These are phyloP conservation scores for Closterium sp. DNA, from an alignment of 139 green algal species.

Conservation along the genomic window DNA sequence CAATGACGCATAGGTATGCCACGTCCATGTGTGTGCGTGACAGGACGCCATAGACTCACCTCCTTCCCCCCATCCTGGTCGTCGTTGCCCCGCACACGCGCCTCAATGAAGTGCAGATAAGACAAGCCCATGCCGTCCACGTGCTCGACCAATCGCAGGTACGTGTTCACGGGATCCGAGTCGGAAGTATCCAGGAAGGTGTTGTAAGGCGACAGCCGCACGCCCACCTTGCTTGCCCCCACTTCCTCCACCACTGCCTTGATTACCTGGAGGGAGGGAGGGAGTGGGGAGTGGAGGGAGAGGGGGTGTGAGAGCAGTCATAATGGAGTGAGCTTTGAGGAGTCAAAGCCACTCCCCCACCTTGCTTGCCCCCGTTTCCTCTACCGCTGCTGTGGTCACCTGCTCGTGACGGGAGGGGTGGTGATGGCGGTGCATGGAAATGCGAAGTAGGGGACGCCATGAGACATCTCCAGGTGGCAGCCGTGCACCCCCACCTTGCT, in stretches of 20 bases:
- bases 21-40: too few relatives aligned
- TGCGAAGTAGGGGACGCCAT: too few relatives aligned
- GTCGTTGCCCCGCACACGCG: conserved; percentile 51
- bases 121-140: conserved; percentile 63
- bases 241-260: conserved; percentile 54
- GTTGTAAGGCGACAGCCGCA: conserved; percentile 73
- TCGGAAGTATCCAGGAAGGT: conserved; percentile 54
- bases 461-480: too few relatives aligned
- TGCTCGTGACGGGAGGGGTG: too few relatives aligned
- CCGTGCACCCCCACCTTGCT: too few relatives aligned
- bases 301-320: too few relatives aligned
- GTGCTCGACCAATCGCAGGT: conserved; percentile 44
- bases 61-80: background rate
- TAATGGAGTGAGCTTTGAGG: conserved; percentile 27
- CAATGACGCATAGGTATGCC: too few relatives aligned
- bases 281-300: too few relatives aligned
- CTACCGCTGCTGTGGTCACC: conserved; percentile 29
- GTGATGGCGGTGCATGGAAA: too few relatives aligned
- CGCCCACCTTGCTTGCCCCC: conserved; percentile 62
- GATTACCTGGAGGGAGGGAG: too few relatives aligned
- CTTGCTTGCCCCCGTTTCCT: conserved; percentile 58
- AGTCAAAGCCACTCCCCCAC: conserved; percentile 63
- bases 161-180: conserved; percentile 28
- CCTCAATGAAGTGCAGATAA: conserved; percentile 78
- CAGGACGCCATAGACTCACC: too few relatives aligned